phyloP scores from a whole-genome alignment of 2,329 filamentous ascomycete species.

The Apiospora aurea region DNA sequence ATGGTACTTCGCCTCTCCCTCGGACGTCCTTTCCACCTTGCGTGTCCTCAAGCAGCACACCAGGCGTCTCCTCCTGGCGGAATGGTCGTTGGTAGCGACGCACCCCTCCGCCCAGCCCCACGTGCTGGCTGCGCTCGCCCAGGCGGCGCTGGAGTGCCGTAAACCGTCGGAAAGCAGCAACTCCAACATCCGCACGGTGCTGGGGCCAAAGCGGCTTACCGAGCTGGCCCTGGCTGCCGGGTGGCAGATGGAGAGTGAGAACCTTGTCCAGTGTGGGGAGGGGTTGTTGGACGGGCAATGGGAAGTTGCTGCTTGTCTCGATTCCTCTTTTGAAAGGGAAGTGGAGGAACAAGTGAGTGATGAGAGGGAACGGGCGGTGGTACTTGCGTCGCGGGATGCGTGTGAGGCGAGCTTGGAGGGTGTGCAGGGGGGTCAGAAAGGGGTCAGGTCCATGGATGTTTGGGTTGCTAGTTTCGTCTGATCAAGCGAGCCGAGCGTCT shows the following conservation, averaged over 20 bases:
- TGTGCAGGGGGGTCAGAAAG: constrained; percentile 29
- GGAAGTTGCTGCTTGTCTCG: constrained; percentile 31
- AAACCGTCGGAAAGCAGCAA: constrained; percentile 22
- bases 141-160: constrained; percentile 28
- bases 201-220: constrained; percentile 24
- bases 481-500: background rate
- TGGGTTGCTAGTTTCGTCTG: constrained; percentile 30
- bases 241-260: constrained; percentile 31
- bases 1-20: constrained; percentile 30
- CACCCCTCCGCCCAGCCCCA: constrained; percentile 29
- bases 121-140: constrained; percentile 25
- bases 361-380: constrained; percentile 30
- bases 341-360: constrained; percentile 29
- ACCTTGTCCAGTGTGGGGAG: constrained; percentile 26
- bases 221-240: constrained; percentile 25
- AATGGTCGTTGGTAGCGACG: constrained; percentile 30
- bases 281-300: constrained; percentile 31
- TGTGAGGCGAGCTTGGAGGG: constrained; percentile 32
- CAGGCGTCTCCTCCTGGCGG: constrained; percentile 31
- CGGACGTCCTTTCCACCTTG: constrained; percentile 28
- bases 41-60: constrained; percentile 29
- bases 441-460: constrained; percentile 32
- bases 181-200: constrained; percentile 28
- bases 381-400: constrained; percentile 30
- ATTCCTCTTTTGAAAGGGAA: constrained; percentile 27